Base-by-base conservation (phyloP, 179 eudicot genomes). In the Monotropa hypopitys region DNA sequence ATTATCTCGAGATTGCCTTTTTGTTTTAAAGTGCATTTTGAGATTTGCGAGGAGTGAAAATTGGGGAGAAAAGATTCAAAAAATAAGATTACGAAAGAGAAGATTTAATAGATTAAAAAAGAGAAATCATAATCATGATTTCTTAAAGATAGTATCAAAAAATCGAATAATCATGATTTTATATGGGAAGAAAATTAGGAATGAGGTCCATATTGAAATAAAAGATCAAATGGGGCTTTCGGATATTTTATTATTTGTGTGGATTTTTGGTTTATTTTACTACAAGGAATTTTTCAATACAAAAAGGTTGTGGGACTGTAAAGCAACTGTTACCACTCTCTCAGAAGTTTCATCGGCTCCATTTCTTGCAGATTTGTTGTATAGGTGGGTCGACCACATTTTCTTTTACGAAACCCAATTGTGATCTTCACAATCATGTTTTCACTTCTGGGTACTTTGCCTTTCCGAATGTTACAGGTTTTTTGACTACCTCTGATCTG, bases 361-460 rank as follows among this genome's bases (percentile, higher is more conserved):
- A 79, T 79, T 80, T 70, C 81, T 73, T 77, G 76, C 73, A 79
- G 86, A 79, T 82, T 82, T 82, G 86, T 83, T 81, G 79, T 81
- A n/a, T n/a, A 78, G 90, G 76, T 88, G 80, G 81, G 81, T 83
- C 77, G 38, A 43, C 72, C 81, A 54, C 70, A 75, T 78, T 83
- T 63, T 46, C 61, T 50, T 75, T 73, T 69, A 72, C 23, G 66
- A 76, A 74, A 71, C 80, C 83, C 79, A 74, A 43, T 81, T 80
- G 32, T 80, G 32, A 78, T 76, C 73, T 68, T 67, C 54, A 77
- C 70, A 47, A 77, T 77, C 78, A 18, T 46, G 26, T 76, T 71
- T 85, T 83, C 80, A 30, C 59, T 43, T 16, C 77, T 79, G 79
- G 81, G 83, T 80, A 56, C 80, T 72, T 73, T 76, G 28, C 72